Base-by-base conservation (phyloP, 257 asterid species). In the Orobanche coerulescens region DNA sequence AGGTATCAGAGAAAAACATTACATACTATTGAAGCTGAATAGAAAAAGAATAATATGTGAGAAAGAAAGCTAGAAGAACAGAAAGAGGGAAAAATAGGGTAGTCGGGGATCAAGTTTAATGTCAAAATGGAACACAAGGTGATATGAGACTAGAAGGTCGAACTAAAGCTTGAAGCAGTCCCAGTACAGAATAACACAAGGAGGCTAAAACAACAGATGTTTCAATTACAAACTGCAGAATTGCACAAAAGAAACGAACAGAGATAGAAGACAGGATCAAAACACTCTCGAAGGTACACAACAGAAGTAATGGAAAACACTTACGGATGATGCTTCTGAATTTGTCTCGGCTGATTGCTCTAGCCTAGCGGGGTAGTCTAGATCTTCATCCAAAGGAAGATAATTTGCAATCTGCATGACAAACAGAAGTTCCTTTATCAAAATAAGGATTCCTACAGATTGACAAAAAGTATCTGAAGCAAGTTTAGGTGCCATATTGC, bases 341-440 rank as follows among this genome's bases (percentile, higher is more conserved):
- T 64, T 77, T 55, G 68, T 64, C 73, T 81, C 86, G n/a, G 82
- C 76, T 43, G 84, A 74, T 67, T 73, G 86, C 87, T 89, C 96
- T 86, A 93, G 82, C 81, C 81, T 93, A 69, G 82, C 73, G 31
- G 97, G 99, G 76, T 86, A 93, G 66, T 93, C 78, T 61, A 93
- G 78, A 67, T 93, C 97, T 74, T 86, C 97, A 62, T 89, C 88
- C 74, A 79, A 51, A 40, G 94, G 95, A 86, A 86, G 64, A 72
- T 86, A 93, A 75, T 89, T 93, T 69, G 99, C 95, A 80, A 89
- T 89, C 99, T 93, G 76, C 26, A 64, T 55, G 34, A 61, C 36
- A 73, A 75, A 61, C 50, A 66, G 22, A n/a, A n/a, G n/a, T n/a
- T n/a, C n/a, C n/a, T n/a, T n/a, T n/a, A n/a, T n/a, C n/a, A 67